Evolutionary conservation across 1,139 yeast genomes (phyloP), one percentile per base, ranked within the genome.

Genomic region (Yamadazyma blattariae): DNA sequence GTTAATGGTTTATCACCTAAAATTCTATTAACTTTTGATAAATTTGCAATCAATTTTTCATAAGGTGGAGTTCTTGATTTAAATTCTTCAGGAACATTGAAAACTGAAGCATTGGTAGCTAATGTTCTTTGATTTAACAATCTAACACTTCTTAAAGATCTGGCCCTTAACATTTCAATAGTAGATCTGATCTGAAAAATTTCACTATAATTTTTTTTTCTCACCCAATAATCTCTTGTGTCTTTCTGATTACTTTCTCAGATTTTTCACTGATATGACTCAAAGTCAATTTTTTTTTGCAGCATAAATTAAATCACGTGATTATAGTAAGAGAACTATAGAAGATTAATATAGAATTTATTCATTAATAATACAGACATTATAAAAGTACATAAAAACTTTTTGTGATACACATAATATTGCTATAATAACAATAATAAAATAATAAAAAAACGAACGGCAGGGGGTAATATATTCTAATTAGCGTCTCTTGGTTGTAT

Each of bases 51-150:
- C 44, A 92, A 72, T 58, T 83, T 82, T 29, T 79, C 78, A 57
- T 90, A 92, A 13, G 97, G 97, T 7, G 97, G 97, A 22, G 89
- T 77, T 57, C 95, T 74, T 18, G 87, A 64, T 52, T 67, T 66
- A 54, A 60, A 80, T 35, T 80, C 85, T 22, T 64, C 54, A 4
- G 95, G 88, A 13, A 82, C 75, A 18, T 59, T 50, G 35, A 50
- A 49, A 5, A 23, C 20, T 33, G 49, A 46, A 20, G 70, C 64
- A 33, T 51, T 57, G 11, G 73, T 66, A 27, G 72, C 72, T 34
- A 66, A 53, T 17, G 45, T 41, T 44, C 69, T 52, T 13, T n/a
- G 20, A 14, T 24, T 15, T 24, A 32, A 27, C 24, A 20, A 24
- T 28, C 26, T 27, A 20, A 10, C 21, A 13, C 27, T 17, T 38